Evolutionary conservation across 345 rosid species (phyloP), one percentile per base, ranked within the genome.

Genomic region (Zanthoxylum bungeanum): DNA sequence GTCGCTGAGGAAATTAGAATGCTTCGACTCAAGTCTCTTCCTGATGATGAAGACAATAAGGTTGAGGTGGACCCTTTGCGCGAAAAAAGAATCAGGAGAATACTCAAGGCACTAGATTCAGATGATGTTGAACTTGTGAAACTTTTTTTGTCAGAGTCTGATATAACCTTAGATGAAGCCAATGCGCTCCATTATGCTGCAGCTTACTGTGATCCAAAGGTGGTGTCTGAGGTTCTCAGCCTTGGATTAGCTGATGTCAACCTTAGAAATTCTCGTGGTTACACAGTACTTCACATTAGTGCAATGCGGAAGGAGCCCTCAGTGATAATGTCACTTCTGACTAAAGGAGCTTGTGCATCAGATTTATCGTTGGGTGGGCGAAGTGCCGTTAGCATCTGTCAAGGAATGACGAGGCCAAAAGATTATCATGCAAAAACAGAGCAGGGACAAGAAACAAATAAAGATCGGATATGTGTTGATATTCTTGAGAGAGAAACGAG

Each of bases 71-170:
- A 64, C 72, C 88, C 86, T 50, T 31, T 82, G 66, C 87, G 9
- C 2, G 80, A 83, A 72, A 93, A 92, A 84, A 85, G 92, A 79
- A 81, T 84, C 17, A 80, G 79, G 82, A 91, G 92, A 78, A 88
- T 95, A 72, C 93, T 83, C 59, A 95, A 82, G 81, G 98, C 99
- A 67, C 80, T 95, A 36, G 99, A 95, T 76, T 92, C 97, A 0
- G 99, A 95, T 67, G 99, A 95, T 84, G 80, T 95, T 24, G 99
- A 95, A 76, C 98, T 92, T 19, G 91, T 95, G 67, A 81, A 81
- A 68, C 97, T 95, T 77, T 93, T 95, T 16, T 79, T 95, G 42
- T 79, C 88, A 0, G 98, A 95, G 77, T 91, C 99, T 73, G 77
- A 85, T 25, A 77, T 88, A 77, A 87, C 88, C 67, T 82, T 95